Evolutionary conservation across 768 basidiomycete genomes (phyloP).

Genomic region (Filobasidium floriforme): DNA sequence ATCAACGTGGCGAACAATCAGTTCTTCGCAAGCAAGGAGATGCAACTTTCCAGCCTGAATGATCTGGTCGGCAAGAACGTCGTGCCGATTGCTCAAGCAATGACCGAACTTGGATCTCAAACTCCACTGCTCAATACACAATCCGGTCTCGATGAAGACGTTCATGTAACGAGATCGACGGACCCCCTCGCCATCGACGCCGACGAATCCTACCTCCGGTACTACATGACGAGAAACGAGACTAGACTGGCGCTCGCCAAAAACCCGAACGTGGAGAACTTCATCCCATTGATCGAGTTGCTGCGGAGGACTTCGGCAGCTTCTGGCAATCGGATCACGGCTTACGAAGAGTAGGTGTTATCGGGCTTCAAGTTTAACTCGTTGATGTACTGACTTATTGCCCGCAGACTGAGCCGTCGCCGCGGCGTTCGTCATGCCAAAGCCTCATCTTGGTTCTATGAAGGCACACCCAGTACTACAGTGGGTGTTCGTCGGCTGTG

Average conservation of each 20-base stretch:
- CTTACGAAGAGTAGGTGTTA: constrained; percentile 1
- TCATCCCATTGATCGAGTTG: constrained; percentile 4
- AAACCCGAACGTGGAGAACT: constrained; percentile 2
- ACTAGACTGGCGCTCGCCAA: background rate
- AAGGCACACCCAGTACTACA: constrained; percentile 23
- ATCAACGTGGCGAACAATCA: constrained; percentile 92
- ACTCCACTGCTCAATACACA: background rate
- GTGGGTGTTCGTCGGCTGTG: constrained; percentile 1
- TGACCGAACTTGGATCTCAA: constrained; percentile 34
- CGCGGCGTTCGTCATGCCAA: constrained; percentile 10
- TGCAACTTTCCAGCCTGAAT: constrained; percentile 74
- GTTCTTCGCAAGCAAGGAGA: constrained; percentile 75
- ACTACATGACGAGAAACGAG: constrained; percentile 2
- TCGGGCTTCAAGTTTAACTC: background rate
- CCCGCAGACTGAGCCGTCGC: constrained; percentile 16
- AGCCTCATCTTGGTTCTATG: constrained; percentile 4
- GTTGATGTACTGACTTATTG: background rate
- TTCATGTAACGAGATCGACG: constrained; percentile 27
- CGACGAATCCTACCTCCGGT: background rate
- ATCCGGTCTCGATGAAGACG: constrained; percentile 6
- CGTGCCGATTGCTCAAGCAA: constrained; percentile 35
- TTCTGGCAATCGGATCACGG: background rate
- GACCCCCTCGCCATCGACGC: constrained; percentile 1
- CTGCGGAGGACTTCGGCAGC: background rate
- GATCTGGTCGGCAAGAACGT: constrained; percentile 51